Conservation (phyloP, 306 rosid genomes). For the Vigna radiata region DNA sequence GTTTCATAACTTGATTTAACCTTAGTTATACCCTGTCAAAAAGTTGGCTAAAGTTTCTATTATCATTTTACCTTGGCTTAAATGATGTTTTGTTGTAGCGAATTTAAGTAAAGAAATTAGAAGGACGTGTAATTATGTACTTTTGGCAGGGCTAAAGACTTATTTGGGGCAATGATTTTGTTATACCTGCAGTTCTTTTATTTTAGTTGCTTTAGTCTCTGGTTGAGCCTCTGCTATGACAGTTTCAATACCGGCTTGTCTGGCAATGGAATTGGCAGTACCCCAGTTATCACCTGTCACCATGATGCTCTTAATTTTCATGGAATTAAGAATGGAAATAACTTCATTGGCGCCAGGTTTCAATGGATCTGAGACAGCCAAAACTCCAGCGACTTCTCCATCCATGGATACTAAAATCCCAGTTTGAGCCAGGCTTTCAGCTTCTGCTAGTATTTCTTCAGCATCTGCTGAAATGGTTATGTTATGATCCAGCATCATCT, state of each 20-base stretch:
- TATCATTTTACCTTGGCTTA: not conserved
- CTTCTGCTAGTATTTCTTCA: constrained; percentile 63
- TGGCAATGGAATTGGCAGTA: constrained; percentile 84
- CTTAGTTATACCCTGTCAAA: not conserved
- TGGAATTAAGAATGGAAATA: constrained; percentile 75
- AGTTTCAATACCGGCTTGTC: constrained; percentile 74
- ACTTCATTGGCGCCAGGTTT: constrained; percentile 74
- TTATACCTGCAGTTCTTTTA: constrained; percentile 76
- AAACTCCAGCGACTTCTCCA: constrained; percentile 62
- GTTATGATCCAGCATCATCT: constrained; percentile 63
- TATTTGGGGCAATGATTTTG: constrained; percentile 8
- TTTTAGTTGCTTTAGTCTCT: constrained; percentile 66
- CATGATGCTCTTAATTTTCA: constrained; percentile 77
- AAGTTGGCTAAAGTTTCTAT: not conserved
- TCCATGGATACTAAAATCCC: constrained; percentile 71
- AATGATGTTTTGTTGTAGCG: not conserved
- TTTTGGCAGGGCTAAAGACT: constrained; percentile 8
- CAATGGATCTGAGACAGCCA: constrained; percentile 82
- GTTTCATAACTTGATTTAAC: not conserved
- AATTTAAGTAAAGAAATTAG: not conserved
- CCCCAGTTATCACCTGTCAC: constrained; percentile 96
- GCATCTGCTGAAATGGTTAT: constrained; percentile 60
- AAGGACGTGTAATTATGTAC: not conserved
- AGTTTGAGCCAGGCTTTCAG: constrained; percentile 76
- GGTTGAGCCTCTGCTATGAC: constrained; percentile 85